Evolutionary conservation across 2,329 filamentous ascomycete genomes (phyloP).

Genomic region (Penicillium palitans): DNA sequence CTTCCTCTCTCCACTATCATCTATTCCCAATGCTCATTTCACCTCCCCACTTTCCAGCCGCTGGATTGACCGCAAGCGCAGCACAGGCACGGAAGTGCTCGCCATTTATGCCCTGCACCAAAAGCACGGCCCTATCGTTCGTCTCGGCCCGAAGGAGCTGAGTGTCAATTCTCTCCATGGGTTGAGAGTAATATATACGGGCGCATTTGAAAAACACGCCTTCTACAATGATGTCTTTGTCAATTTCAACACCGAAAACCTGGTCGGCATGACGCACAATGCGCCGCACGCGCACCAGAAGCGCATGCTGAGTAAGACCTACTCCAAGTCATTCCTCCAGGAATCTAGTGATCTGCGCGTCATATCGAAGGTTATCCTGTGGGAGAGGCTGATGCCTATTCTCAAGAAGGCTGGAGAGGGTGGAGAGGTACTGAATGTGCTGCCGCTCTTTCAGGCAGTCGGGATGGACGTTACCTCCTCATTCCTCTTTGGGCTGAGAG

Average conservation of each 20-base stretch:
- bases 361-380: slow-evolving; percentile 58
- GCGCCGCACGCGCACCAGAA: slow-evolving; percentile 66
- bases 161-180: slow-evolving; percentile 64
- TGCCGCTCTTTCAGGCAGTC: slow-evolving; percentile 61
- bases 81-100: slow-evolving; percentile 56
- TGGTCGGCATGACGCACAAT: slow-evolving; percentile 64
- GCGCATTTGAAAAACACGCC: slow-evolving; percentile 66
- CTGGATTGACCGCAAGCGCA: slow-evolving; percentile 64
- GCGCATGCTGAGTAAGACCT: slow-evolving; percentile 70
- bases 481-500: slow-evolving; percentile 66
- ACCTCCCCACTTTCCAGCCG: slow-evolving; percentile 57
- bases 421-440: slow-evolving; percentile 48
- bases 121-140: slow-evolving; percentile 57
- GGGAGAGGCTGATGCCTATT: slow-evolving; percentile 58
- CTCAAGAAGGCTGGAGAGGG: slow-evolving; percentile 30
- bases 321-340: slow-evolving; percentile 70
- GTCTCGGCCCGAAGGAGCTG: slow-evolving; percentile 63
- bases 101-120: slow-evolving; percentile 58
- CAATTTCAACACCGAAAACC: slow-evolving; percentile 62
- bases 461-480: slow-evolving; percentile 72
- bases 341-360: slow-evolving; percentile 54
- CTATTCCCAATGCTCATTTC: slow-evolving; percentile 65
- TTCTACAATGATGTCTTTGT: slow-evolving; percentile 67
- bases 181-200: slow-evolving; percentile 61
- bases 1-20: slow-evolving; percentile 59